A percentile compares a stretch with the other conserved stretches of the same genome.
phyloP scores from a whole-genome alignment of 306 rosid species.

The Carpinus viminea region DNA sequence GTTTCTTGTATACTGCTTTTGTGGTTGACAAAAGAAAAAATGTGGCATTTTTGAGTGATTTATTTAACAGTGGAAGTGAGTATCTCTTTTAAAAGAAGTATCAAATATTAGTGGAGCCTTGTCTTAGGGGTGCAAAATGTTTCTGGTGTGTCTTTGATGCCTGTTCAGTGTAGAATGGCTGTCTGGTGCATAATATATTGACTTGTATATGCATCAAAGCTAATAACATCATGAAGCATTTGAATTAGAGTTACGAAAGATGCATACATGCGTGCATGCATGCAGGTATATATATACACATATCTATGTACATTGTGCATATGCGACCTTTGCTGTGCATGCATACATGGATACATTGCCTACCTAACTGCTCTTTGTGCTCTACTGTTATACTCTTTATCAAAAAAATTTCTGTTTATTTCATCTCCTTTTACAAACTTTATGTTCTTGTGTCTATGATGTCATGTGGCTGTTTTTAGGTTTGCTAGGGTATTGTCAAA shows the following conservation, averaged over 20 bases:
- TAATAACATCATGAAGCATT: background rate
- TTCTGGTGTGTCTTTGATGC: background rate
- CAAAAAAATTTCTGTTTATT: background rate
- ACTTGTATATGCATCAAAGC: background rate
- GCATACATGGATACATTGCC: background rate
- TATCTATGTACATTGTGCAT: background rate
- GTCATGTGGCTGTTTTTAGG: background rate
- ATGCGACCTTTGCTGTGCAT: background rate
- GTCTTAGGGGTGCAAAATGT: background rate
- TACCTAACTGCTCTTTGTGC: background rate
- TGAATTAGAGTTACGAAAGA: background rate
- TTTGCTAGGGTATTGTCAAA: background rate
- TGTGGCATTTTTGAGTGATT: conserved; percentile 1
- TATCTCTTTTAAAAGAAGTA: background rate
- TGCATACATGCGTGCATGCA: background rate
- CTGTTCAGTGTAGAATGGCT: background rate
- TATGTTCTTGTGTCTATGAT: background rate
- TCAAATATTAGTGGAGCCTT: conserved; percentile 15
- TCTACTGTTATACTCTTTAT: background rate
- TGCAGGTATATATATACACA: background rate
- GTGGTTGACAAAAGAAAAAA: background rate
- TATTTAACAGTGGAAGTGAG: background rate
- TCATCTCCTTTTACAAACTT: background rate
- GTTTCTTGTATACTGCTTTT: conserved; percentile 28
- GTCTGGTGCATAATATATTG: background rate